phyloP scores from a whole-genome alignment of 2,329 filamentous ascomycete genomes.

The Salinomyces thailandicus region DNA sequence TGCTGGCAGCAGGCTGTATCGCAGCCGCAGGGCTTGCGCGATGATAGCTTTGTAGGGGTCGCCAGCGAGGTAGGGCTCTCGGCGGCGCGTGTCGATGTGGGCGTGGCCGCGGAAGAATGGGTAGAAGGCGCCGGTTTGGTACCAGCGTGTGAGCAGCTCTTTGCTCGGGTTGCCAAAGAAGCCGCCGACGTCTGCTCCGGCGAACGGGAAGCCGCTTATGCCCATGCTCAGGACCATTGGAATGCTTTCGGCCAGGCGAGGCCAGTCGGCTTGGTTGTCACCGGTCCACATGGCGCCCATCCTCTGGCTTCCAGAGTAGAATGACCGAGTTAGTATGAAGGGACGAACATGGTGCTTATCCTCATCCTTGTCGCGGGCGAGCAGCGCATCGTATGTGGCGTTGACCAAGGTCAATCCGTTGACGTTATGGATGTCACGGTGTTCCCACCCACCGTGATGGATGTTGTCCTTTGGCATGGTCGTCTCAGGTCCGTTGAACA shows the following conservation, averaged over 20 bases:
- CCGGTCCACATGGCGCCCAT: conserved; percentile 97
- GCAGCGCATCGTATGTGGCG: conserved; percentile 75
- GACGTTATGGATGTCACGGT: conserved; percentile 90
- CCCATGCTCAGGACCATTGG: conserved; percentile 92
- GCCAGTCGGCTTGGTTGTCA: conserved; percentile 91
- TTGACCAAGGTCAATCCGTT: conserved; percentile 95
- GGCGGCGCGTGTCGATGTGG: conserved; percentile 88
- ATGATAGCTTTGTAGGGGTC: conserved; percentile 81
- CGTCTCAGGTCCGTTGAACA: conserved; percentile 96
- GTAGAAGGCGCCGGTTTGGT: conserved; percentile 92
- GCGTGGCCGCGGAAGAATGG: conserved; percentile 97
- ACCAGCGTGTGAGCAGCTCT: conserved; percentile 88
- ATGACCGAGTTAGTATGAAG: conserved; percentile 86
- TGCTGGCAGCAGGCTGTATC: conserved; percentile 79
- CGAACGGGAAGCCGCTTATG: conserved; percentile 85
- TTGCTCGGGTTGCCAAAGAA: conserved; percentile 97
- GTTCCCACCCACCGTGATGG: conserved; percentile 85
- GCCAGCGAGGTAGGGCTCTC: conserved; percentile 81
- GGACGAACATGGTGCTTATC: conserved; percentile 50
- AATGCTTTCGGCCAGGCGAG: conserved; percentile 75
- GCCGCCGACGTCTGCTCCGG: conserved; percentile 89
- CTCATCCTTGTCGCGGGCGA: conserved; percentile 78
- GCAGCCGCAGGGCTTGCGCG: conserved; percentile 73
- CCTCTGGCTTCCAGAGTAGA: conserved; percentile 83
- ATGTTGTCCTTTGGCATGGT: conserved; percentile 99